Conservation (phyloP, 2,329 filamentous ascomycete species). For the Trichoderma arundinaceum region DNA sequence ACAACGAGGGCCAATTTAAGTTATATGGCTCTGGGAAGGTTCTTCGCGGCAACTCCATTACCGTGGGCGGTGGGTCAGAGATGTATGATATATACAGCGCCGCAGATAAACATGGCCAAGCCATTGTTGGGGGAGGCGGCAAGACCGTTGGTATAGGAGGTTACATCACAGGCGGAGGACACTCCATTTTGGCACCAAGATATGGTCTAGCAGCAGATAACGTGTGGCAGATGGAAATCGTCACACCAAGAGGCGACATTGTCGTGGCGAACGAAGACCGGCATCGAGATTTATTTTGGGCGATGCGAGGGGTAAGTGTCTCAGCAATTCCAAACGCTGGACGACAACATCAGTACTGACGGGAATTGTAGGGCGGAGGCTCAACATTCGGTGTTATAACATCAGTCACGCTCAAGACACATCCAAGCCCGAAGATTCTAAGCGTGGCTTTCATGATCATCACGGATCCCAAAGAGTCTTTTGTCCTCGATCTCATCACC, state of each 20-base stretch:
- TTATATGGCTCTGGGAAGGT: constrained; percentile 48
- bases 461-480: constrained; percentile 41
- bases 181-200: constrained; percentile 57
- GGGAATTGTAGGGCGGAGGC: constrained; percentile 55
- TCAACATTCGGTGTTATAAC: constrained; percentile 66
- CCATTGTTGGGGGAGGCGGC: constrained; percentile 60
- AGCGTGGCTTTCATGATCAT: constrained; percentile 37
- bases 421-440: constrained; percentile 49
- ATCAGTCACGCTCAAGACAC: constrained; percentile 60
- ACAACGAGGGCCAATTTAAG: constrained; percentile 49
- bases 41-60: constrained; percentile 57
- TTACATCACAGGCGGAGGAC: constrained; percentile 66
- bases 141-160: constrained; percentile 65
- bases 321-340: background rate
- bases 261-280: constrained; percentile 58
- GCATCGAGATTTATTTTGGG: constrained; percentile 68
- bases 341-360: no score
- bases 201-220: constrained; percentile 68
- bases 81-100: constrained; percentile 55
- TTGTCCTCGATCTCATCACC: constrained; percentile 54
- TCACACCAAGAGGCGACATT: constrained; percentile 58
- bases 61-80: constrained; percentile 58
- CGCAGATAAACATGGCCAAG: constrained; percentile 52
- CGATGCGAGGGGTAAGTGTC: constrained; percentile 59
- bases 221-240: constrained; percentile 62